Conservation (phyloP, 2,329 filamentous ascomycete species). For the Calonectria pseudoreteaudii region DNA sequence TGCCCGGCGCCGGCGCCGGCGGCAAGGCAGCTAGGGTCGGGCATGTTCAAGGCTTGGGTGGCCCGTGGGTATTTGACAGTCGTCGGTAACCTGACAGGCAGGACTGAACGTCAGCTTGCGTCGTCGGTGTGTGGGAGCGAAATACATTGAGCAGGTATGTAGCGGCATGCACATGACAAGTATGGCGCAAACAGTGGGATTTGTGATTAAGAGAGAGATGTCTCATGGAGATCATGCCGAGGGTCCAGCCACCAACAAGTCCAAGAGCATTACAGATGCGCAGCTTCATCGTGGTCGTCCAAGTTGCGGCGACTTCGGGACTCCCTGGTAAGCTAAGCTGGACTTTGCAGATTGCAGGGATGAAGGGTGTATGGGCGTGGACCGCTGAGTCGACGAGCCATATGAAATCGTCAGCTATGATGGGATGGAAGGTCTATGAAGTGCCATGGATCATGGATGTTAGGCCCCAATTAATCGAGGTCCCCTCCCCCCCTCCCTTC, state of each 20-base stretch:
- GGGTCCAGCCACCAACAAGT: slow-evolving; percentile 33
- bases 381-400: slow-evolving; percentile 32
- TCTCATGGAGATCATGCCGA: slow-evolving; percentile 30
- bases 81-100: slow-evolving; percentile 29
- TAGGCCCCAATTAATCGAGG: slow-evolving; percentile 28
- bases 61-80: slow-evolving; percentile 31
- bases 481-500: slow-evolving; percentile 6
- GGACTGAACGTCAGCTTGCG: slow-evolving; percentile 22
- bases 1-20: slow-evolving; percentile 26
- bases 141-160: not conserved
- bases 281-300: slow-evolving; percentile 9
- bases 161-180: not conserved
- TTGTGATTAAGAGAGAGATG: slow-evolving; percentile 23
- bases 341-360: slow-evolving; percentile 27
- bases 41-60: slow-evolving; percentile 24
- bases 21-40: slow-evolving; percentile 29
- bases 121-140: not conserved
- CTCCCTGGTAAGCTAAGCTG: slow-evolving; percentile 20
- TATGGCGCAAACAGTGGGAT: slow-evolving; percentile 7
- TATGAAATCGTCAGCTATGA: slow-evolving; percentile 33
- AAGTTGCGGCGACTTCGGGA: slow-evolving; percentile 21
- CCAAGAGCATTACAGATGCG: slow-evolving; percentile 35
- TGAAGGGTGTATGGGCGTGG: slow-evolving; percentile 25
- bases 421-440: slow-evolving; percentile 25
- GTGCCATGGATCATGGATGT: slow-evolving; percentile 34